These are phyloP conservation scores for Dicorynia guianensis DNA, from an alignment of 306 rosid genomes.

Conservation along the genomic window DNA sequence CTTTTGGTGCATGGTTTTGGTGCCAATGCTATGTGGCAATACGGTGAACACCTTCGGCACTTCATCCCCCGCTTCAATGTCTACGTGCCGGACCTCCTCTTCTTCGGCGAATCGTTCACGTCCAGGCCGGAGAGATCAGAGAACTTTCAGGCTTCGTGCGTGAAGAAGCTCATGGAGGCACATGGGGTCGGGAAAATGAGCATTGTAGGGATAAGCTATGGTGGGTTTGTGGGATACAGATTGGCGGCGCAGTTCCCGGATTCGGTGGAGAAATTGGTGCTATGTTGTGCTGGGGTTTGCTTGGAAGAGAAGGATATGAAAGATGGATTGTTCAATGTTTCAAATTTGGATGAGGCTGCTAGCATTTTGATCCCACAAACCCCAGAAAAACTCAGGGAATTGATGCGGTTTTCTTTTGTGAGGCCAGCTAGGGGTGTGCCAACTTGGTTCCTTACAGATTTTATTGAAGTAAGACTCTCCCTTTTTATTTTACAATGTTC, in stretches of 20 bases:
- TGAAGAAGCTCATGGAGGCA: constrained; percentile 58
- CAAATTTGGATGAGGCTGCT: constrained; percentile 65
- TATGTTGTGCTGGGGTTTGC: constrained; percentile 78
- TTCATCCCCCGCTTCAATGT: constrained; percentile 58
- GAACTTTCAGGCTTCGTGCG: constrained; percentile 63
- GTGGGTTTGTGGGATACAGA: constrained; percentile 75
- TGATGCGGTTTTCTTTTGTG: constrained; percentile 64
- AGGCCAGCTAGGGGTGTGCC: constrained; percentile 64
- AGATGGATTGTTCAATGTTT: constrained; percentile 64
- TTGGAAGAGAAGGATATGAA: constrained; percentile 72
- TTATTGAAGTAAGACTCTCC: constrained; percentile 53
- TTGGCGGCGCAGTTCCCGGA: constrained; percentile 70
- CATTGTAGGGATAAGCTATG: constrained; percentile 81
- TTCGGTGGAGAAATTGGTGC: constrained; percentile 58
- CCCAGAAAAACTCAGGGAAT: constrained; percentile 65
- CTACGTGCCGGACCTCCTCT: constrained; percentile 79
- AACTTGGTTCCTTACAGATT: constrained; percentile 68
- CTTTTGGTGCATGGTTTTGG: constrained; percentile 81
- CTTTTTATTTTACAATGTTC: background rate
- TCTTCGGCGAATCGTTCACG: constrained; percentile 74
- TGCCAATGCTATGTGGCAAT: constrained; percentile 90
- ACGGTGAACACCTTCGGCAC: constrained; percentile 57
- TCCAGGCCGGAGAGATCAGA: constrained; percentile 58
- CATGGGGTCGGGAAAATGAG: constrained; percentile 54
- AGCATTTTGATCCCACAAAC: constrained; percentile 75